Base-by-base conservation (phyloP, 2,329 filamentous ascomycete species). In the Cladorrhinum sp. region DNA sequence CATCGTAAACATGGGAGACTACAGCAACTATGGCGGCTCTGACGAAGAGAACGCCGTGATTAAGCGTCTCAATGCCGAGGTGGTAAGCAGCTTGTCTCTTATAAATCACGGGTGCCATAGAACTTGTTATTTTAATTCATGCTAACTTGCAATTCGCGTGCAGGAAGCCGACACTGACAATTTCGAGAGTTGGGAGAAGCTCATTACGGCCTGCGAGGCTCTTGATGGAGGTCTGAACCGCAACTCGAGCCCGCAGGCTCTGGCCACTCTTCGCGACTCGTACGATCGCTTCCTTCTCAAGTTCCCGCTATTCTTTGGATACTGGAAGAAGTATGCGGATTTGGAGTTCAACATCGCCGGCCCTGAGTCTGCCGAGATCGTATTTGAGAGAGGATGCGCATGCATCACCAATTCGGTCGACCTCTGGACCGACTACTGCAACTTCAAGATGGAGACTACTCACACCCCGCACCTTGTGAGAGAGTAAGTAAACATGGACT, bases 241-340 rank as follows among this genome's bases (percentile, higher is more conserved):
- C 69, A 99, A 99, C 77, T 98, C 95, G 48, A 97, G 91, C 73
- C 93, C 95, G 0, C 91, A 96, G 71, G 91, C 95, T 25, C 92
- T 99, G 68, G 88, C 92, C 20, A 88, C 92, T 10, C 89, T 92
- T 59, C 89, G 95, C 75, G 87, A 91, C 74, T 86, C 91, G 64
- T 98, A 96, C 79, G 93, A 99, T 74, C 86, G 90, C 52, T 96
- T 99, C 72, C 88, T 99, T 22, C 85, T 91, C 63, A 97, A 96
- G 72, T 99, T 97, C 66, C 95, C 95, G 2, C 83, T 98, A 10
- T 85, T 98, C 41, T 99, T 98, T 71, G 95, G 93, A 56, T 99
- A 98, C 79, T 99, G 95, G 95, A 98, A 98, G 80, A 98, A 97
- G 75, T 99, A 98, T 82, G 95, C 95, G 71, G 93, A 98, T 71